Evolutionary conservation across 768 basidiomycete species (phyloP), one percentile per base, ranked within the genome.

Genomic region (Dacryopinax primogenitus): DNA sequence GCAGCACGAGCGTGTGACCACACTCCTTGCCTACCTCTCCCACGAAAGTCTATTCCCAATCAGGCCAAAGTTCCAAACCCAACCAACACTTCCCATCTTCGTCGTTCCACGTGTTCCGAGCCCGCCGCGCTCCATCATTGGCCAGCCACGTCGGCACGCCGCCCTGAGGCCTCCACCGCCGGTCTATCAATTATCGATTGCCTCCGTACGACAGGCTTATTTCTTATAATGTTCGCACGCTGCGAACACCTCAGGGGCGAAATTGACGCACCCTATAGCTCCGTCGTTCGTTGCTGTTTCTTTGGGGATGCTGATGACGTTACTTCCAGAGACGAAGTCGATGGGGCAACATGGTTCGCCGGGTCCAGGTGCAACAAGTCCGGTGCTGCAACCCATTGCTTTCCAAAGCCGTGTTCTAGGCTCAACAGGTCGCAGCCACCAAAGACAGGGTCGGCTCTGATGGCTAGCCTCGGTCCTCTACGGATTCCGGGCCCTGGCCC

Each of bases 81-180:
- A 58, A 30, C 32, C 32, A 30, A 28, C 32, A 23, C 11, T 15
- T 30, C 32, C 15, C 51, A 30, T 21, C 32, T 32, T 58, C 30
- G 51, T 58, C 51, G 51, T 58, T 58, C 30, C 51, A 58, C 51
- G 51, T 58, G 51, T 58, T 13, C 51, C 51, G 51, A 30, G 9
- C 32, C 13, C 26, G 26, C 13, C 51, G 15, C 26, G 23, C 51
- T 18, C 13, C 26, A n/a, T 30, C 51, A 58, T 58, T 58, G 51
- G 51, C 30, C 26, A 30, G 3, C 51, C 13, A 15, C 30, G 51
- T 13, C 21, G 51, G 15, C 51, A 58, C 13, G 11, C 3, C 26
- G 15, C 26, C 51, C 51, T 28, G 7, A 6, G 9, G 26, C 51
- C 26, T 58, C 13, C 13, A 58, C 51, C 23, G 15, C 32, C 23